phyloP scores from a whole-genome alignment of 805 yeast species.

The Komagataella ulmi region DNA sequence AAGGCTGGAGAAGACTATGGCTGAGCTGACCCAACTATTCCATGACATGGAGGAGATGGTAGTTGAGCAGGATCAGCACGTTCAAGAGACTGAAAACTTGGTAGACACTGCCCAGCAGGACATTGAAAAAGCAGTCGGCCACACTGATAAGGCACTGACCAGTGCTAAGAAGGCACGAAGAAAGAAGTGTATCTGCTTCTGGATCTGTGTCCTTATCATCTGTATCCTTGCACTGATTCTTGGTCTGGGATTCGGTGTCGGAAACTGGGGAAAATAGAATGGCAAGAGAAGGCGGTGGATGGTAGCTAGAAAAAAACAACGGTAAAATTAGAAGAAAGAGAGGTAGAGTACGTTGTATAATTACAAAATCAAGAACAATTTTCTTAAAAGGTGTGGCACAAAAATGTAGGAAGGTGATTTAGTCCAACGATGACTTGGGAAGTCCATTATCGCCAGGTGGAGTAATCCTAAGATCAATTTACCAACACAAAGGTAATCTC shows the following conservation, averaged over 20 bases:
- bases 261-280: neutral
- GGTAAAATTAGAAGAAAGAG: neutral
- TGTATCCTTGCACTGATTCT: conserved; percentile 59
- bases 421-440: neutral
- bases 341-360: neutral
- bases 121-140: conserved; percentile 89
- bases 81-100: conserved; percentile 72
- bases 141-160: conserved; percentile 80
- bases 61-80: conserved; percentile 85
- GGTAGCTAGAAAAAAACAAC: neutral
- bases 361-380: neutral
- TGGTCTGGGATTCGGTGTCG: conserved; percentile 14
- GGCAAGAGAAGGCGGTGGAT: neutral
- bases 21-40: conserved; percentile 88
- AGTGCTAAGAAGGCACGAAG: conserved; percentile 83
- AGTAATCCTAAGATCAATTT: conserved; percentile 3
- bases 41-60: conserved; percentile 94
- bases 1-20: conserved; percentile 90
- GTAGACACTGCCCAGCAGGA: conserved; percentile 78
- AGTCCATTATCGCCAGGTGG: conserved; percentile 2
- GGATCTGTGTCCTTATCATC: conserved; percentile 46
- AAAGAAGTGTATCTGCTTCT: conserved; percentile 78
- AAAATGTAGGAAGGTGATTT: conserved; percentile 3
- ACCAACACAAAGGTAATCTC: conserved; percentile 4
- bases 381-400: neutral